These are phyloP conservation scores for Exophiala aquamarina DNA, from an alignment of 2,329 filamentous ascomycete species.

Conservation along the genomic window DNA sequence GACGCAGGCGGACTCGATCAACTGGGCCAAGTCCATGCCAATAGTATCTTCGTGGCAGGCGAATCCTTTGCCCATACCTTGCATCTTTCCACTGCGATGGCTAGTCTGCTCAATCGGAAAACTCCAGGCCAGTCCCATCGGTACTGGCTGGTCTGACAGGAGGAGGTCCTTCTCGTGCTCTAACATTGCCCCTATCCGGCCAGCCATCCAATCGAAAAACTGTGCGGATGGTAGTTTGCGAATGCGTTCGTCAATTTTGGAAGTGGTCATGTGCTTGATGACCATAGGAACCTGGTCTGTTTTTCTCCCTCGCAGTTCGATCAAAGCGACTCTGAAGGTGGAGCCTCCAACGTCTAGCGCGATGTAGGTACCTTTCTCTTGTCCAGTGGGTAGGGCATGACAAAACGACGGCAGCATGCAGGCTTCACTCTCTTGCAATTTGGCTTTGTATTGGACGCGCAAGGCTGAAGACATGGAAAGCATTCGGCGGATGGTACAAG, in stretches of 20 bases:
- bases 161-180: slow-evolving; percentile 38
- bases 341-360: slow-evolving; percentile 67
- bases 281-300: slow-evolving; percentile 47
- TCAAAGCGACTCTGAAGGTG: slow-evolving; percentile 62
- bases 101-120: slow-evolving; percentile 68
- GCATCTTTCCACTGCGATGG: slow-evolving; percentile 54
- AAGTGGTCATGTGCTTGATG: slow-evolving; percentile 55
- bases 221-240: slow-evolving; percentile 54
- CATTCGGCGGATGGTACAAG: slow-evolving; percentile 35
- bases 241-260: slow-evolving; percentile 57
- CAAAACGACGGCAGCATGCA: slow-evolving; percentile 68
- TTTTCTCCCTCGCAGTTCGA: slow-evolving; percentile 54
- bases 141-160: slow-evolving; percentile 39
- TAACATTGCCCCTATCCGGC: slow-evolving; percentile 57
- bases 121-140: slow-evolving; percentile 65
- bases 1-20: slow-evolving; percentile 60
- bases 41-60: slow-evolving; percentile 58
- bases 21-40: slow-evolving; percentile 58
- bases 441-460: slow-evolving; percentile 53
- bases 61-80: slow-evolving; percentile 67
- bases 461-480: slow-evolving; percentile 45
- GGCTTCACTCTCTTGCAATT: slow-evolving; percentile 56
- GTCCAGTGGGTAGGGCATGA: slow-evolving; percentile 59
- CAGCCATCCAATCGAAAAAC: slow-evolving; percentile 69
- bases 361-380: slow-evolving; percentile 60